phyloP scores from a whole-genome alignment of 1,139 yeast species.

The Suhomyces yuchorum region DNA sequence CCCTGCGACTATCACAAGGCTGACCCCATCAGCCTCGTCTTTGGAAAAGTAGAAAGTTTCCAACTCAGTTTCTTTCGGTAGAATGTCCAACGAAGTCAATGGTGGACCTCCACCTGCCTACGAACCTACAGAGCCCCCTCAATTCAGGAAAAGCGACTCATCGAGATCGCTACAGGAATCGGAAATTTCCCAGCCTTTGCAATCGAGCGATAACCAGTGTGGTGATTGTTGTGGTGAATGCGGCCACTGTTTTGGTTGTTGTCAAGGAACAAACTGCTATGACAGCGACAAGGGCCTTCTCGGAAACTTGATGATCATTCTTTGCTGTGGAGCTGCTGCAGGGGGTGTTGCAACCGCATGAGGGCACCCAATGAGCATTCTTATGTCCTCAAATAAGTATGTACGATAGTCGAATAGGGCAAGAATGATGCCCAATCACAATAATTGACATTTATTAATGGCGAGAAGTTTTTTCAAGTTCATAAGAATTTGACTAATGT shows the following conservation, averaged over 20 bases:
- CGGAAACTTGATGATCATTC: slow-evolving; percentile 16
- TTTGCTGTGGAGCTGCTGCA: slow-evolving; percentile 19
- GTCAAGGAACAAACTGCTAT: slow-evolving; percentile 20
- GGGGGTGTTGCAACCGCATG: slow-evolving; percentile 1
- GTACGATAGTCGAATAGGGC: no score
- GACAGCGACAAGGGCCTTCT: slow-evolving; percentile 19
- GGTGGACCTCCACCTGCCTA: slow-evolving; percentile 15
- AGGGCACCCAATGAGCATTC: no score
- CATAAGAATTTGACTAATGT: no score
- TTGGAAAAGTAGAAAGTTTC: neutral
- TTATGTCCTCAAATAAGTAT: no score
- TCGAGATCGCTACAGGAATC: slow-evolving; percentile 24
- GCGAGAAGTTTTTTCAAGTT: no score
- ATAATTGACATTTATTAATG: no score
- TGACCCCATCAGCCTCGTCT: neutral
- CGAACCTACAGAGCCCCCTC: slow-evolving; percentile 14
- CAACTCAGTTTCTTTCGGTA: neutral
- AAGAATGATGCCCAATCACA: no score
- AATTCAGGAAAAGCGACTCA: slow-evolving; percentile 9
- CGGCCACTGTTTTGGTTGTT: slow-evolving; percentile 22
- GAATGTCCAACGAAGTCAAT: neutral
- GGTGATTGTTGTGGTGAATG: slow-evolving; percentile 21
- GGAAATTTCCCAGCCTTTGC: slow-evolving; percentile 19
- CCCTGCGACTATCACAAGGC: neutral
- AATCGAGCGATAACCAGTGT: slow-evolving; percentile 18